A percentile compares a stretch with the other conserved stretches of the same genome.
These are phyloP conservation scores for Pichia deserticola DNA, from an alignment of 805 yeast genomes.

Conservation along the genomic window DNA sequence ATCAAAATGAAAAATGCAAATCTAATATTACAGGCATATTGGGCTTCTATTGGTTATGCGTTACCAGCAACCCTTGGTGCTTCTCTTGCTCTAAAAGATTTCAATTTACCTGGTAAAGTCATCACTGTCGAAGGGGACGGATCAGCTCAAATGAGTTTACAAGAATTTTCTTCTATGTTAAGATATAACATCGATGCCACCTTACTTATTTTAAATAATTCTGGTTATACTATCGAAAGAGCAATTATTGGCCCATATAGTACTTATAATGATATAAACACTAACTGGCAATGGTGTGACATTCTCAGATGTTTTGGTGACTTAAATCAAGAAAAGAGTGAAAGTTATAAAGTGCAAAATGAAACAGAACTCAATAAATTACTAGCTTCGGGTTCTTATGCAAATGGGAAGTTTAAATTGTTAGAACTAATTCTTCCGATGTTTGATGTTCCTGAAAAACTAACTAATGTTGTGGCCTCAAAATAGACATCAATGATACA, in stretches of 20 bases:
- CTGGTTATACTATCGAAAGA: slow-evolving; percentile 47
- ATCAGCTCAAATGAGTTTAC: slow-evolving; percentile 48
- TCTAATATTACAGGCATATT: slow-evolving; percentile 33
- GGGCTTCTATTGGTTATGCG: slow-evolving; percentile 47
- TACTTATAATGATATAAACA: slow-evolving; percentile 42
- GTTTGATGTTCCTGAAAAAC: slow-evolving; percentile 48
- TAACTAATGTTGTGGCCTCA: background rate
- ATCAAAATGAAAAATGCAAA: slow-evolving; percentile 30
- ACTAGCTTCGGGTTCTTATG: slow-evolving; percentile 26
- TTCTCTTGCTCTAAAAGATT: slow-evolving; percentile 36
- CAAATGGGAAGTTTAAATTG: slow-evolving; percentile 36
- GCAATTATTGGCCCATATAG: slow-evolving; percentile 42
- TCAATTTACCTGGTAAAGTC: slow-evolving; percentile 32
- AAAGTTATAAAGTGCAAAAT: slow-evolving; percentile 29
- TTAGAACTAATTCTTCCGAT: slow-evolving; percentile 53
- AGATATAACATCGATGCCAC: slow-evolving; percentile 36
- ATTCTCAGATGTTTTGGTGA: slow-evolving; percentile 66
- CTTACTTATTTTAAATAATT: slow-evolving; percentile 40
- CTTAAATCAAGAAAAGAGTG: slow-evolving; percentile 25
- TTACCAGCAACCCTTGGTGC: slow-evolving; percentile 46
- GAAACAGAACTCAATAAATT: slow-evolving; percentile 31
- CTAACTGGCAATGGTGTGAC: slow-evolving; percentile 59
- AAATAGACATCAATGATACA: background rate
- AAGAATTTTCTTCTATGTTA: slow-evolving; percentile 38
- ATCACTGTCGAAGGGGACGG: slow-evolving; percentile 47